Percentiles rank a stretch among this genome's conserved stretches.
These are phyloP conservation scores for Hymenoscyphus fraxineus DNA, from an alignment of 2,329 filamentous ascomycete genomes.

Conservation along the genomic window DNA sequence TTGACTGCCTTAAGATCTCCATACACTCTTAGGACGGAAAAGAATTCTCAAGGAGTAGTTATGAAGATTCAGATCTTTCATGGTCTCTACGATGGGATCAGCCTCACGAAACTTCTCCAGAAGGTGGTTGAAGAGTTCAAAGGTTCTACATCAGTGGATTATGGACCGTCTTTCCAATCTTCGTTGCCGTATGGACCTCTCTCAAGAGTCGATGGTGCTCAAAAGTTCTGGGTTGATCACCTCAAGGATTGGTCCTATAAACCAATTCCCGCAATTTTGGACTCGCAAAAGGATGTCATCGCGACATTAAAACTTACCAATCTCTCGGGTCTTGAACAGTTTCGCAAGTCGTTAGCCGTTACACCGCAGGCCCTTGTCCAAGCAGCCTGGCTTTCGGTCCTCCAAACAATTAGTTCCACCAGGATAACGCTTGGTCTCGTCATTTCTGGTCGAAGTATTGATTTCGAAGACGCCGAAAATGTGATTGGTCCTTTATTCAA, in stretches of 20 bases:
- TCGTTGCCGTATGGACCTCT: conserved; percentile 69
- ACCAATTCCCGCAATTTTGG: conserved; percentile 12
- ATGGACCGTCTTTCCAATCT: conserved; percentile 59
- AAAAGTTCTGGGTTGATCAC: conserved; percentile 60
- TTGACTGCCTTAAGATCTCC: conserved; percentile 26
- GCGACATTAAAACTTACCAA: conserved; percentile 33
- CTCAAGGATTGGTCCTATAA: conserved; percentile 25
- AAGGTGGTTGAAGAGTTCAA: conserved; percentile 53
- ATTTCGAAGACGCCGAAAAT: conserved; percentile 59
- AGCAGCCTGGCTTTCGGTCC: conserved; percentile 64
- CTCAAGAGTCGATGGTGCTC: conserved; percentile 42
- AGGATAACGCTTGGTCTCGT: conserved; percentile 61
- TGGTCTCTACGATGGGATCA: conserved; percentile 80
- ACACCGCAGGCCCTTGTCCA: conserved; percentile 79
- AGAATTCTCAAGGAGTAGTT: conserved; percentile 16
- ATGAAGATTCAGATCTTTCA: conserved; percentile 75
- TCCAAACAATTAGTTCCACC: conserved; percentile 50
- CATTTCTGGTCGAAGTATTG: conserved; percentile 71
- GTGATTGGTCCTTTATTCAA: conserved; percentile 87
- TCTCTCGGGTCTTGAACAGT: conserved; percentile 44
- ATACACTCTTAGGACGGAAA: conserved; percentile 21
- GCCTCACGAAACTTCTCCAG: conserved; percentile 64
- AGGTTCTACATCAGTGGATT: conserved; percentile 24
- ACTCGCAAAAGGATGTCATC: conserved; percentile 21
- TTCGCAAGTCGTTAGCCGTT: conserved; percentile 60